Evolutionary conservation across 371 early-diverging fungal genomes (phyloP), one percentile per base, ranked within the genome.

Genomic region (Mucor racemosus): DNA sequence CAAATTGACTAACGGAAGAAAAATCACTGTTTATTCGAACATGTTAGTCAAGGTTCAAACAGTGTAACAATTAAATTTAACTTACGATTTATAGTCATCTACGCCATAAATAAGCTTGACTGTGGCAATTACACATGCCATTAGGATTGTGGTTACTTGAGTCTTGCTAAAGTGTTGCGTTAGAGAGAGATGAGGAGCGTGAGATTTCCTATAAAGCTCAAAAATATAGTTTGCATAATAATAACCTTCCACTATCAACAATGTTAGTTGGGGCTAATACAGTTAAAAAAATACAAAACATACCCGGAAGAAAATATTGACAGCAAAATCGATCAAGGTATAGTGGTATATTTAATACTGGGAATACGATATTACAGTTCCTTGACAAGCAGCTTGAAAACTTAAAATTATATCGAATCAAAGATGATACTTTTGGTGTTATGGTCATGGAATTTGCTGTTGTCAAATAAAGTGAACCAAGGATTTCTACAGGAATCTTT

Each of bases 241-340:
- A 58, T 69, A 73, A 2, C 64, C 70, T 53, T 73, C 74, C 58
- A 69, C 73, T 76, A 53, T n/a, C 36, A n/a, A 33, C 2, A 3
- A 17, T 15, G n/a, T 42, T 42, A 5, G n/a, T n/a, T 42, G 42
- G 42, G 15, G 41, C 15, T 10, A 9, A 42, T 42, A 42, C 15
- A 14, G 4, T 14, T 5, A 15, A 1, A 19, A 19, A 48, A 15
- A 4, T 70, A 26, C 26, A 26, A 26, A 26, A 26, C 26, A 26
- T 75, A 77, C 78, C 69, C 50, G 79, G 69, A 26, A 76, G 55
- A 46, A 59, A 71, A 7, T 70, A 74, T 34, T 76, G 71, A 46
- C 40, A 33, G 38, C 73, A 74, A 42, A 72, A 69, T 0, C 76
- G 66, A 41, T 68, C 59, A 9, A 79, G 21, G 19, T 66, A 60